These are phyloP conservation scores for Fusarium annulatum DNA, from an alignment of 2,329 filamentous ascomycete species.

Conservation along the genomic window DNA sequence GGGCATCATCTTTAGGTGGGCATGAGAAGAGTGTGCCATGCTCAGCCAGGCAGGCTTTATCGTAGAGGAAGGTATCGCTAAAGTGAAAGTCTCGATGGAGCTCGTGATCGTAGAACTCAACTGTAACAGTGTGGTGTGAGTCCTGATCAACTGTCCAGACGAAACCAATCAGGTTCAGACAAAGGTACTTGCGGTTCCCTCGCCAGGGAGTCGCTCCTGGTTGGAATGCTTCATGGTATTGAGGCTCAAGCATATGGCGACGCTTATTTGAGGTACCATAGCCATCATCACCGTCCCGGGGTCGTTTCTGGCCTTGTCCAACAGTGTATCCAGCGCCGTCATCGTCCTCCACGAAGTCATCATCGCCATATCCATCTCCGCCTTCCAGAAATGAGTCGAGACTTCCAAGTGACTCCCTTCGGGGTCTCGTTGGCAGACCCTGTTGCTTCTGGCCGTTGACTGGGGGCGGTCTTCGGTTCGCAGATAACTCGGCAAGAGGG, in stretches of 20 bases:
- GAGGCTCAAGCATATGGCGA: conserved; percentile 64
- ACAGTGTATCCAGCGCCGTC: conserved; percentile 90
- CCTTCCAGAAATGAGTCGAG: conserved; percentile 82
- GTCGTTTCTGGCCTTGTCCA: conserved; percentile 62
- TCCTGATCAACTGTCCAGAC: conserved; percentile 98
- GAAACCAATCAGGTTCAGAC: conserved; percentile 91
- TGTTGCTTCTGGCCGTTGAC: conserved; percentile 66
- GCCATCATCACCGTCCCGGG: conserved; percentile 64
- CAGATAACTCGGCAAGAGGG: conserved; percentile 75
- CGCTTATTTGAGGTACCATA: conserved; percentile 61
- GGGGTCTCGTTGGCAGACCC: conserved; percentile 59
- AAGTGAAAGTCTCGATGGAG: conserved; percentile 96
- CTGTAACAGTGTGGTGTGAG: conserved; percentile 90
- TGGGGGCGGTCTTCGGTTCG: conserved; percentile 68
- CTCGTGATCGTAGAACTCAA: conserved; percentile 97
- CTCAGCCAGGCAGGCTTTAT: conserved; percentile 92
- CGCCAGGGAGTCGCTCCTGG: conserved; percentile 96
- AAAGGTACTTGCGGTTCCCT: conserved; percentile 92
- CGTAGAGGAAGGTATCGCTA: conserved; percentile 94
- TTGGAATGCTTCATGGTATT: conserved; percentile 87
- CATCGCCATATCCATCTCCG: conserved; percentile 65
- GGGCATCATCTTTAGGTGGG: conserved; percentile 71
- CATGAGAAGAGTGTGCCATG: conserved; percentile 88
- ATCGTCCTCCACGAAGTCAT: conserved; percentile 93
- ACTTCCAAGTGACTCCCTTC: conserved; percentile 76